These are phyloP conservation scores for Intubia oerlemansii DNA, from an alignment of 2,329 filamentous ascomycete genomes.

Conservation along the genomic window DNA sequence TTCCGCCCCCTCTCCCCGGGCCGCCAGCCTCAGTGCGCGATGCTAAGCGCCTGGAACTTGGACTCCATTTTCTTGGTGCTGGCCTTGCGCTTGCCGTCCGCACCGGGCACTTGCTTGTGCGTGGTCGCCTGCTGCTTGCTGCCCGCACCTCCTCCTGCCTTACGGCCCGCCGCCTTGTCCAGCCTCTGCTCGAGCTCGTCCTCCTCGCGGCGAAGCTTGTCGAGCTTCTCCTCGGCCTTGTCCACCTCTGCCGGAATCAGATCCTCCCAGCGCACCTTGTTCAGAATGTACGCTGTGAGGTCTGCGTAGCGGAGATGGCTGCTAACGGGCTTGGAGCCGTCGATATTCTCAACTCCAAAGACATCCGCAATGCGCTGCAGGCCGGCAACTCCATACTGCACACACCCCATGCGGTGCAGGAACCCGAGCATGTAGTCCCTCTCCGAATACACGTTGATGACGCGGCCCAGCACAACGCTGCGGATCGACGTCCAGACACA, in stretches of 20 bases:
- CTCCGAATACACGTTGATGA: slow-evolving; percentile 80
- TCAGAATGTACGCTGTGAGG: slow-evolving; percentile 43
- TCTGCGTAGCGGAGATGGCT: slow-evolving; percentile 53
- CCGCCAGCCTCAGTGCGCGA: slow-evolving; percentile 1
- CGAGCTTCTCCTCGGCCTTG: slow-evolving; percentile 13
- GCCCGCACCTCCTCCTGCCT: no score
- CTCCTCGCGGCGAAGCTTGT: slow-evolving; percentile 4
- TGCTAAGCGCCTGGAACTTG: slow-evolving; percentile 2
- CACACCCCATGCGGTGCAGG: slow-evolving; percentile 61
- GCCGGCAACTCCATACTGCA: slow-evolving; percentile 69
- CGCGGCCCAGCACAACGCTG: slow-evolving; percentile 56
- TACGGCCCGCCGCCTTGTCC: background rate
- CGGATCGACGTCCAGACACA: slow-evolving; percentile 59
- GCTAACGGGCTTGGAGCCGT: slow-evolving; percentile 41
- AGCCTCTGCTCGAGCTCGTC: background rate
- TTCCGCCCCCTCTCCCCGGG: no score
- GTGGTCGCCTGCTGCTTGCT: background rate
- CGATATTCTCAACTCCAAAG: slow-evolving; percentile 42
- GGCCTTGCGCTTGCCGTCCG: no score
- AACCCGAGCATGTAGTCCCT: slow-evolving; percentile 81
- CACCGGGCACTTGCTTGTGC: no score
- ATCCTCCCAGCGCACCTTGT: slow-evolving; percentile 48
- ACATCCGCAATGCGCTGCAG: slow-evolving; percentile 53
- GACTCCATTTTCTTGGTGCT: slow-evolving; percentile 3
- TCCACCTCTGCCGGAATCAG: slow-evolving; percentile 22